Base-by-base conservation (phyloP, 768 basidiomycete genomes). In the Thelephora ganbajun region DNA sequence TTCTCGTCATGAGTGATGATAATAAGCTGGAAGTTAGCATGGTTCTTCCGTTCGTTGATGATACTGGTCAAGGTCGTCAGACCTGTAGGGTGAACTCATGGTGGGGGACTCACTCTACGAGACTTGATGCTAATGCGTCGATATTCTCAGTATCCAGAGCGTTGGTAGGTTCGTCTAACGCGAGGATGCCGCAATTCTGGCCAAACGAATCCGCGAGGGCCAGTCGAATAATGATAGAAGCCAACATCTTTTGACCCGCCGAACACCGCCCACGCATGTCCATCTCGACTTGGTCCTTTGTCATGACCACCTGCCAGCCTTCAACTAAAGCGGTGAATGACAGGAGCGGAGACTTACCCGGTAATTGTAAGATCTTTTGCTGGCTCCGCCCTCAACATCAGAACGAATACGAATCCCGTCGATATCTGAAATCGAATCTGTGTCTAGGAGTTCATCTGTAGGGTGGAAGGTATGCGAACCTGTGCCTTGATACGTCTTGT, bases 191-290 rank as follows among this genome's bases (percentile, higher is more conserved):
- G 63, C 96, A 98, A 55, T 94, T 96, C 61, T 92, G 88, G 2
- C 91, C 91, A 57, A 99, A 98, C 2, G 91, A 94, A 60, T 99
- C 96, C 5, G 94, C 94, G 22, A 99, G 72, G 3, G 96, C 96
- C 33, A 99, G 79, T 5, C 96, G 81, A 57, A 99, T 98, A 65
- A 98, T 90, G 63, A 98, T 97, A 18, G 89, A 93, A 9, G 94
- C 96, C 50, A 99, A 69, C 76, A 98, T 97, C 67, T 99, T 99
- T 66, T 99, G 96, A 0, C 96, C 96, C 1, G 96, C 96, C 13
- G 88, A 92, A 66, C 96, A 99, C 53, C 96, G 79, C 20, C 96
- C 96, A 48, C 96, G 81, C 96, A 99, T 99, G 65, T 98, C 96
- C 87, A 99, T 92, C 65, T 98, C 94, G 6, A 97, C 93, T 58